Conservation (phyloP, 2,329 filamentous ascomycete species). For the Aspergillus sp. region DNA sequence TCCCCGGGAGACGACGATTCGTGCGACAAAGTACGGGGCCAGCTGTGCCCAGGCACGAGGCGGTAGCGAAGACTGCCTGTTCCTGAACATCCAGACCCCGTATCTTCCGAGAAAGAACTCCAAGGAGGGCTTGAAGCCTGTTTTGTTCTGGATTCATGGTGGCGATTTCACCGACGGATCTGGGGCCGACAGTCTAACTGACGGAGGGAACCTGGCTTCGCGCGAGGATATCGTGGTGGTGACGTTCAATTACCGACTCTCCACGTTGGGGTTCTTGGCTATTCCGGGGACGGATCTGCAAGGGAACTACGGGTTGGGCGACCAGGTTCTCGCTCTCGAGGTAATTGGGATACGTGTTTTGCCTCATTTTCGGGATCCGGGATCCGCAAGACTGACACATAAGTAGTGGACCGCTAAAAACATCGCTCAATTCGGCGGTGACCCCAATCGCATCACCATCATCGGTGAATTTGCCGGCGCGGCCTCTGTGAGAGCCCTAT, state of each 20-base stretch:
- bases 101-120: conserved; percentile 43
- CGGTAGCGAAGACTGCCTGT: conserved; percentile 49
- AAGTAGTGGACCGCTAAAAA: conserved; percentile 46
- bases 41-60: conserved; percentile 44
- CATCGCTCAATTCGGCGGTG: conserved; percentile 49
- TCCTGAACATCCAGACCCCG: conserved; percentile 51
- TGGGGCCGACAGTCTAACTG: conserved; percentile 34
- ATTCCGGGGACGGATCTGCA: conserved; percentile 54
- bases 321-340: conserved; percentile 51
- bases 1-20: conserved; percentile 45
- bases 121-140: conserved; percentile 43
- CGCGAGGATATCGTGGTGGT: conserved; percentile 61
- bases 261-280: conserved; percentile 58
- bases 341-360: conserved; percentile 17
- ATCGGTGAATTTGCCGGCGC: conserved; percentile 52
- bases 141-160: conserved; percentile 57
- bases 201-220: conserved; percentile 58
- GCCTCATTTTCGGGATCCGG: background rate
- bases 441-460: conserved; percentile 46
- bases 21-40: conserved; percentile 50
- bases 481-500: conserved; percentile 54
- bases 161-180: conserved; percentile 56
- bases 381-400: conserved; percentile 1
- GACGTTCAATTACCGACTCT: conserved; percentile 59
- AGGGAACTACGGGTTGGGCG: conserved; percentile 54